Evolutionary conservation across 2,329 filamentous ascomycete species (phyloP).

Genomic region (Phaeosphaeria sp.): DNA sequence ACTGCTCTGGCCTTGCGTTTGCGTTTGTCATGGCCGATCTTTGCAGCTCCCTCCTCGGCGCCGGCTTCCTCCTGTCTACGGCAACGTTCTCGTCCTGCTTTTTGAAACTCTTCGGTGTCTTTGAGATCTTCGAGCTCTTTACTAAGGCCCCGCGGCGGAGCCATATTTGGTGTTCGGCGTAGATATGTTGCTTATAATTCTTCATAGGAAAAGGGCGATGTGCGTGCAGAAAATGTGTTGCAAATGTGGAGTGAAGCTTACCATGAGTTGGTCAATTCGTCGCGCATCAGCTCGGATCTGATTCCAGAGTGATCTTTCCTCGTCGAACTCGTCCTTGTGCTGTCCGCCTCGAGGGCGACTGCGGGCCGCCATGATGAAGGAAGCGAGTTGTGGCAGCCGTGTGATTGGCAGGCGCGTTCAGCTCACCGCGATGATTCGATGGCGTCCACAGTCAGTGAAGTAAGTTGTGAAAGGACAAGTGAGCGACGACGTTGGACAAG

Average conservation of each 20-base stretch:
- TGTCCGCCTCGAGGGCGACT: slow-evolving; percentile 52
- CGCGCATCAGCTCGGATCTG: slow-evolving; percentile 55
- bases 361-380: slow-evolving; percentile 52
- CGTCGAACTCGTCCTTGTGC: slow-evolving; percentile 58
- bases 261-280: slow-evolving; percentile 55
- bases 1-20: background rate
- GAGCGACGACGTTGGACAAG: background rate
- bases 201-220: background rate
- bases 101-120: background rate
- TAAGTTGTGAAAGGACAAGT: slow-evolving; percentile 1
- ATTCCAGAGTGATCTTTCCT: slow-evolving; percentile 59
- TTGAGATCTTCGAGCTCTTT: slow-evolving; percentile 1
- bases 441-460: background rate
- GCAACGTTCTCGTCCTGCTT: background rate
- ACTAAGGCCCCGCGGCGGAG: background rate
- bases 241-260: slow-evolving; percentile 36
- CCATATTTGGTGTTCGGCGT: background rate
- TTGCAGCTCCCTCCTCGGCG: background rate
- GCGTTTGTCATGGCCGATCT: background rate
- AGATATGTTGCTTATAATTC: background rate
- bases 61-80: background rate
- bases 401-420: slow-evolving; percentile 1
- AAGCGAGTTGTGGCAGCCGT: background rate
- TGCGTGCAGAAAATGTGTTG: background rate
- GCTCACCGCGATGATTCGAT: background rate